A percentile compares a stretch with the other conserved stretches of the same genome.
These are phyloP conservation scores for Myotisia sp. DNA, from an alignment of 2,329 filamentous ascomycete genomes.

Conservation along the genomic window DNA sequence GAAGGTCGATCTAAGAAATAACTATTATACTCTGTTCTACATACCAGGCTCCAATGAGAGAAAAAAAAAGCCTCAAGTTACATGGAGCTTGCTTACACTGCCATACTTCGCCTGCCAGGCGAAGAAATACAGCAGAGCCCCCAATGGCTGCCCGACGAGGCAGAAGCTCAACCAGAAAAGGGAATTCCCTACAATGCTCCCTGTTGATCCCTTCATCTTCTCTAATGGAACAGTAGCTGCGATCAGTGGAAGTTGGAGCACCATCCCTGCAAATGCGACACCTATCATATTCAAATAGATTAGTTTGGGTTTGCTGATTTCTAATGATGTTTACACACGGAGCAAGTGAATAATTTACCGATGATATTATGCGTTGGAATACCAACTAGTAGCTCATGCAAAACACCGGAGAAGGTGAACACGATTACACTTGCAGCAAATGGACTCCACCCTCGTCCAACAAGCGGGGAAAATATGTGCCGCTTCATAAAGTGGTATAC, in stretches of 20 bases:
- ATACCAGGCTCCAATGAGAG: too few species aligned
- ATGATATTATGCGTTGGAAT: slow-evolving; percentile 90
- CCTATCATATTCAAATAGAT: slow-evolving; percentile 40
- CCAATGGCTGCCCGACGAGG: slow-evolving; percentile 84
- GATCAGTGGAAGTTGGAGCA: slow-evolving; percentile 82
- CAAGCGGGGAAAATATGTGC: slow-evolving; percentile 78
- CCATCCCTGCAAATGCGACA: slow-evolving; percentile 87
- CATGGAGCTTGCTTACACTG: slow-evolving; percentile 44
- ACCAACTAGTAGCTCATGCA: slow-evolving; percentile 87
- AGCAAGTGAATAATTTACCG: slow-evolving; percentile 37
- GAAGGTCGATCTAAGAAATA: too few species aligned
- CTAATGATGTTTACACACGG: neutral
- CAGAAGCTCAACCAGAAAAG: slow-evolving; percentile 97
- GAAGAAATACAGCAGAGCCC: slow-evolving; percentile 88
- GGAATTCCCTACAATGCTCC: slow-evolving; percentile 72
- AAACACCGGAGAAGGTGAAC: slow-evolving; percentile 72
- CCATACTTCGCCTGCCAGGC: slow-evolving; percentile 98
- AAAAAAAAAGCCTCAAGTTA: neutral
- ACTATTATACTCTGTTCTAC: too few species aligned
- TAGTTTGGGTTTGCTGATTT: neutral
- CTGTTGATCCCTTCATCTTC: slow-evolving; percentile 59
- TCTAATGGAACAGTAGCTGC: slow-evolving; percentile 63
- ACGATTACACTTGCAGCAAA: slow-evolving; percentile 60
- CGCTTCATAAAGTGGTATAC: slow-evolving; percentile 94
- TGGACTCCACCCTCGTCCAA: slow-evolving; percentile 67